These are phyloP conservation scores for Daldinia decipiens DNA, from an alignment of 495 filamentous ascomycete species.

Conservation along the genomic window DNA sequence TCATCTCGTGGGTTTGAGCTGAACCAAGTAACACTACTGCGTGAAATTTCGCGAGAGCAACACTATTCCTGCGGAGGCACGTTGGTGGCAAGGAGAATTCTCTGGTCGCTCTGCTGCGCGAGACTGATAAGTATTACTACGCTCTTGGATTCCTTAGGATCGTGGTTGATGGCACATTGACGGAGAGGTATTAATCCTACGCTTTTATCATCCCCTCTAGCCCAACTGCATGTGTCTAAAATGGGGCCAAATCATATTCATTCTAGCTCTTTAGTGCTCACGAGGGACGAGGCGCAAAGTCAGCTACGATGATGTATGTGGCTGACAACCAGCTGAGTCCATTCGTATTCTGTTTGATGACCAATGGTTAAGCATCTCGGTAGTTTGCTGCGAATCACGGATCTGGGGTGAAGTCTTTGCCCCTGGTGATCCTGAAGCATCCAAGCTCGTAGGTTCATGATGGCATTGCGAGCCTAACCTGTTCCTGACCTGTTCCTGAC, in stretches of 20 bases:
- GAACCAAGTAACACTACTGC: constrained; percentile 29
- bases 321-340: constrained; percentile 15
- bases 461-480: constrained; percentile 27
- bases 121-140: constrained; percentile 27
- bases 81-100: constrained; percentile 16
- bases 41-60: constrained; percentile 37
- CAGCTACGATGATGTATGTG: constrained; percentile 4
- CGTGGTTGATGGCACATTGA: no score
- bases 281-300: constrained; percentile 17
- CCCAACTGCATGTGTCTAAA: constrained; percentile 21
- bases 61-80: constrained; percentile 24
- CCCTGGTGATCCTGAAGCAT: constrained; percentile 37
- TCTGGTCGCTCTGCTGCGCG: constrained; percentile 26
- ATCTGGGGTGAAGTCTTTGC: constrained; percentile 10
- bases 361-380: constrained; percentile 11
- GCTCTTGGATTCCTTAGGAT: no score
- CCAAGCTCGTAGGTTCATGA: constrained; percentile 23
- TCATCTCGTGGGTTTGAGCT: constrained; percentile 22
- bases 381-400: constrained; percentile 9
- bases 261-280: constrained; percentile 19
- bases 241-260: constrained; percentile 9
- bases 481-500: constrained; percentile 41
- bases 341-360: background rate
- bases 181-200: constrained; percentile 9
- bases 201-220: background rate